phyloP scores from a whole-genome alignment of 208 protist species.

The Angomonas ambiguus region DNA sequence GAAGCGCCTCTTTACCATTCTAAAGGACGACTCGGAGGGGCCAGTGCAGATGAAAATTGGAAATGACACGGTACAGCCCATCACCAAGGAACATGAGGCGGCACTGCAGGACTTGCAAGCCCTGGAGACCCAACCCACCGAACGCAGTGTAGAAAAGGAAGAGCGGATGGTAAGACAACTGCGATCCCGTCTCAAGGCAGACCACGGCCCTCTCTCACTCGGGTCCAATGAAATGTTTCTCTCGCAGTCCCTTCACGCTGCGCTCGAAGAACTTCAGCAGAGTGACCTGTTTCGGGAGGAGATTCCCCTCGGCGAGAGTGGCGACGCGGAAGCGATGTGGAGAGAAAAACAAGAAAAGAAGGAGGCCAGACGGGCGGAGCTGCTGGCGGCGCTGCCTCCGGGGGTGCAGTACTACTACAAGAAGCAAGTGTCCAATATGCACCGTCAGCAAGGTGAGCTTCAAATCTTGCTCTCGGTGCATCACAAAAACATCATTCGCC shows the following conservation, averaged over 20 bases:
- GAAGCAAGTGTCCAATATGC: constrained; percentile 34
- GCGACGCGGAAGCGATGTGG: background rate
- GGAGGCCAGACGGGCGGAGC: constrained; percentile 16
- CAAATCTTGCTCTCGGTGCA: constrained; percentile 57
- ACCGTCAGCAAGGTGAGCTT: constrained; percentile 66
- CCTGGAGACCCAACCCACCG: constrained; percentile 42
- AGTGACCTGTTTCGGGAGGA: background rate
- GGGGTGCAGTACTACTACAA: constrained; percentile 30
- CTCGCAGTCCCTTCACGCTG: background rate
- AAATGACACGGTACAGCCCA: background rate
- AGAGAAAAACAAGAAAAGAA: constrained; percentile 9
- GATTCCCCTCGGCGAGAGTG: background rate
- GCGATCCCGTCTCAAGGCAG: background rate
- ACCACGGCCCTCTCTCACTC: background rate
- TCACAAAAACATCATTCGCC: constrained; percentile 50
- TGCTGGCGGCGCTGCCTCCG: constrained; percentile 26
- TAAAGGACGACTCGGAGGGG: constrained; percentile 22
- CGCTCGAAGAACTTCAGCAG: background rate
- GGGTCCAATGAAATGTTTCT: background rate
- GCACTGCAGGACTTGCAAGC: constrained; percentile 27
- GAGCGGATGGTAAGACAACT: constrained; percentile 15
- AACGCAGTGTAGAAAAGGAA: constrained; percentile 24
- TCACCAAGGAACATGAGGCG: constrained; percentile 13
- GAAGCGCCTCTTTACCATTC: constrained; percentile 23
- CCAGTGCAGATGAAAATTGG: background rate